A percentile compares a stretch with the other conserved stretches of the same genome.
phyloP scores from a whole-genome alignment of 192 early-diverging fungal species.

The Podila epicladia region DNA sequence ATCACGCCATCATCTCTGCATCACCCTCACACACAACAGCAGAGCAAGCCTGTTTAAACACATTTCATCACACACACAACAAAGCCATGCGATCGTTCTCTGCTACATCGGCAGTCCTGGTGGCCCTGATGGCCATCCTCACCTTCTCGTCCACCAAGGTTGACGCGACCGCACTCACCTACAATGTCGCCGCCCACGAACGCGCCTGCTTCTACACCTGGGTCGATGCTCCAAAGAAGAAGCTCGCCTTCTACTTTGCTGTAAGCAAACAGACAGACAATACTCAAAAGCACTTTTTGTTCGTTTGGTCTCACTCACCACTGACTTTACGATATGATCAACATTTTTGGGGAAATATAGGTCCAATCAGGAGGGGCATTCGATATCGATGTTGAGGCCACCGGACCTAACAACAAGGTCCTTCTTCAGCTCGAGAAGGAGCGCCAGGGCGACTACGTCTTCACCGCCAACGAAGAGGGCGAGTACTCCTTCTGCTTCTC shows the following conservation, averaged over 20 bases:
- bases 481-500: constrained; percentile 98
- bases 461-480: constrained; percentile 85
- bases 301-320: background rate
- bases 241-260: constrained; percentile 97
- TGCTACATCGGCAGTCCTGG: constrained; percentile 21
- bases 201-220: constrained; percentile 91
- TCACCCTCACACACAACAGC: no score
- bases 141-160: constrained; percentile 26
- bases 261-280: constrained; percentile 66
- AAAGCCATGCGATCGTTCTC: constrained; percentile 23
- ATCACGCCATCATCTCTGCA: no score
- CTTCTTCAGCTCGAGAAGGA: constrained; percentile 86
- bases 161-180: constrained; percentile 75
- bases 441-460: constrained; percentile 95
- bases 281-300: background rate
- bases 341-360: constrained; percentile 51
- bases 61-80: constrained; percentile 7
- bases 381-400: constrained; percentile 95
- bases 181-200: constrained; percentile 89
- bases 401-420: constrained; percentile 73
- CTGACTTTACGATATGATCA: background rate
- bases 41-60: background rate
- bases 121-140: constrained; percentile 42
- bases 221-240: constrained; percentile 84
- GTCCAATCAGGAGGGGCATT: constrained; percentile 97